Base-by-base conservation (phyloP, 2,329 filamentous ascomycete species). In the Daldinia eschscholtzii region DNA sequence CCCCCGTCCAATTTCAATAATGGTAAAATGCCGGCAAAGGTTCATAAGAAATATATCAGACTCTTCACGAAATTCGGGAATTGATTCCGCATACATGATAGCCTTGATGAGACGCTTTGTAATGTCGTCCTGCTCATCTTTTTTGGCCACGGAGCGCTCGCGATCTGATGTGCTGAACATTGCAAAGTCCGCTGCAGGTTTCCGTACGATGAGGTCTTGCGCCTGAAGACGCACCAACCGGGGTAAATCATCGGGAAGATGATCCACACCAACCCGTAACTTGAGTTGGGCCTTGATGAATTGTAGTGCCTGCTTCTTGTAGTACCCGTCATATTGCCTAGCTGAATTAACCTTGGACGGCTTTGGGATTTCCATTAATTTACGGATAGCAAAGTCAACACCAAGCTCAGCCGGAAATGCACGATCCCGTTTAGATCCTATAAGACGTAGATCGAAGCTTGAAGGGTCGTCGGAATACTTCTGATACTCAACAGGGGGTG, bases 241-340 rank as follows among this genome's bases (percentile, higher is more conserved):
- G 3, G 93, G 90, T 70, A 98, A 88, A 71, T 99, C 95, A 6
- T 99, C 96, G 0, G 95, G 95, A 12, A 98, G 84, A 74, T 87
- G 91, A 76, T 99, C 96, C 68, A 89, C 89, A 3, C 96, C 96
- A 64, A 99, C 92, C 61, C 95, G 89, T 35, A 99, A 84, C 82
- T 98, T 99, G 59, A 97, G 84, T 75, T 98, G 94, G 0, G 94
- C 88, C 72, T 92, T 93, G 76, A 99, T 90, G 75, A 98, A 86
- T 68, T 94, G 90, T 73, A 98, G 89, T 0, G 97, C 93, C 80
- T 99, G 94, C 76, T 92, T 92, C 82, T 98, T 98, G 84, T 99
- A 97, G 79, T 93, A 96, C 0, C 84, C 83, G 75, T 98, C 95
- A 30, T 83, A 82, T 39, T 92, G 89, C 73, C 91, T 92, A 65